phyloP scores from a whole-genome alignment of 2,329 filamentous ascomycete genomes.

The Hawksworthiomyces lignivorus region DNA sequence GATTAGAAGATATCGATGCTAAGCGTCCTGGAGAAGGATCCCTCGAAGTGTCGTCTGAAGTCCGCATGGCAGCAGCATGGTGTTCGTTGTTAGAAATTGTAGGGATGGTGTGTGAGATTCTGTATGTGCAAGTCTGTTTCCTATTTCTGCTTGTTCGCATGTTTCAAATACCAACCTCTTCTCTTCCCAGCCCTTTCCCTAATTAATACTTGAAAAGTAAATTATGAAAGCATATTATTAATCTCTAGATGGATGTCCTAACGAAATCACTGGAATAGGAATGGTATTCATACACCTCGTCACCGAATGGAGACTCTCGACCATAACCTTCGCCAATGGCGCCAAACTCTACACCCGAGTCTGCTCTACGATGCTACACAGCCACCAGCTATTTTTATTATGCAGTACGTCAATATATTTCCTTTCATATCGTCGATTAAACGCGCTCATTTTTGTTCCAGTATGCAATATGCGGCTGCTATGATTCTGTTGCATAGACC shows the following conservation, averaged over 20 bases:
- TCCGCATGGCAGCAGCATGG: background rate
- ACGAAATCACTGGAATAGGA: too few relatives aligned
- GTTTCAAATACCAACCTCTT: too few relatives aligned
- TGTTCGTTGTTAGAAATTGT: conserved; percentile 1
- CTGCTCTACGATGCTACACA: background rate
- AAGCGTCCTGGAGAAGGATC: background rate
- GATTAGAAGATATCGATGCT: background rate
- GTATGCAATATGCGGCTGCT: conserved; percentile 1
- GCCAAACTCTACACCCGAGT: background rate
- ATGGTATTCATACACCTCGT: background rate
- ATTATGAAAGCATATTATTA: too few relatives aligned
- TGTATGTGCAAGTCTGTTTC: too few relatives aligned
- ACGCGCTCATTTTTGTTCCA: too few relatives aligned
- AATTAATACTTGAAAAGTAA: too few relatives aligned
- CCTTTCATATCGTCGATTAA: too few relatives aligned
- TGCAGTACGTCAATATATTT: too few relatives aligned
- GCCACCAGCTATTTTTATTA: background rate
- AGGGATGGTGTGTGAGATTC: conserved; percentile 1
- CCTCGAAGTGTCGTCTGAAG: background rate
- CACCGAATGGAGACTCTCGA: background rate
- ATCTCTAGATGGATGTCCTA: too few relatives aligned
- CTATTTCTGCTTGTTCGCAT: too few relatives aligned
- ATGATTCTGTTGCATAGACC: conserved; percentile 3
- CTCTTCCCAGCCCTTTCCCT: too few relatives aligned
- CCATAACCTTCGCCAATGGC: background rate